These are phyloP conservation scores for Colletotrichum lindemuthianum DNA, from an alignment of 2,329 filamentous ascomycete species.

Conservation along the genomic window DNA sequence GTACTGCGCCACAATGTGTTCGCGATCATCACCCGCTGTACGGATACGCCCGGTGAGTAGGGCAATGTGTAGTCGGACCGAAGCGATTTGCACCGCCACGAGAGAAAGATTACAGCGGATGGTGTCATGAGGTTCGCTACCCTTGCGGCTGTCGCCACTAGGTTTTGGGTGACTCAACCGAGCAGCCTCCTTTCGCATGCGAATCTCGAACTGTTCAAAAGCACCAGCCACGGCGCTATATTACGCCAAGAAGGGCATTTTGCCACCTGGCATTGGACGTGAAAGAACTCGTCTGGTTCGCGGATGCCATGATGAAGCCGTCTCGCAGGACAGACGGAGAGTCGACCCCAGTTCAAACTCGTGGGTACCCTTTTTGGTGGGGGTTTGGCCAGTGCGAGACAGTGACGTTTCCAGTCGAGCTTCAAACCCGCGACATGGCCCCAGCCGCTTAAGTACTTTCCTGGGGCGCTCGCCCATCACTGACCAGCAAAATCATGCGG, in stretches of 20 bases:
- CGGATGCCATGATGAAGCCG: not conserved
- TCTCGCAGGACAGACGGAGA: not conserved
- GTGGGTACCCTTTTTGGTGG: conserved; percentile 2
- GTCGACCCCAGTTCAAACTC: conserved; percentile 15
- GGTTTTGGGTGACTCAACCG: too few species aligned
- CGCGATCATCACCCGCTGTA: not conserved
- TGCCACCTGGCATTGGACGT: too few species aligned
- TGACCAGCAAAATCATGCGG: too few species aligned
- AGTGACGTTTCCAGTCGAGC: conserved; percentile 28
- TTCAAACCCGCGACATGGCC: not conserved
- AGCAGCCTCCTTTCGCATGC: too few species aligned
- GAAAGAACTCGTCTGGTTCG: too few species aligned
- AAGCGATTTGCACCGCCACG: conserved; percentile 21
- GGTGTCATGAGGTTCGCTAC: conserved; percentile 10
- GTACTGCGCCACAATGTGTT: conserved; percentile 27
- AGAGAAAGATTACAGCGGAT: not conserved
- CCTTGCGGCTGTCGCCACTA: too few species aligned
- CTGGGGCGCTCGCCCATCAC: too few species aligned
- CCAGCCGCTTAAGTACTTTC: too few species aligned
- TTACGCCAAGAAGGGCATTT: too few species aligned
- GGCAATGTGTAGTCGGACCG: not conserved
- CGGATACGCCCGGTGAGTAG: conserved; percentile 14
- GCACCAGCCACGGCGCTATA: too few species aligned
- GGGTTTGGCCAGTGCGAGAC: conserved; percentile 23
- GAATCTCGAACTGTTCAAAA: too few species aligned